phyloP scores from a whole-genome alignment of 805 yeast species.

The Pichia deserticola region DNA sequence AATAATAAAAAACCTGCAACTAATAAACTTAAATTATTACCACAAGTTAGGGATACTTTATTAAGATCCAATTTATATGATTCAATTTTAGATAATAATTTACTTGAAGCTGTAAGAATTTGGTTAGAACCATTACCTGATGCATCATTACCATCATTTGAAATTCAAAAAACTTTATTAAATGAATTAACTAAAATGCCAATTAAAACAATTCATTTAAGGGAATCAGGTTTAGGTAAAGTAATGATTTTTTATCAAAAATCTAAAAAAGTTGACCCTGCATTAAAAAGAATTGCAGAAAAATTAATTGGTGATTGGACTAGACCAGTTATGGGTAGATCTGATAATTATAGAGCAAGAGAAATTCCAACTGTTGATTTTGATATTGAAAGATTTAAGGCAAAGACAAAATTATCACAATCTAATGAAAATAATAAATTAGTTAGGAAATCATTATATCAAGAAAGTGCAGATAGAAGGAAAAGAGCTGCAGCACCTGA shows the following conservation, averaged over 20 bases:
- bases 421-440: conserved; percentile 24
- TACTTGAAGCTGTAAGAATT: conserved; percentile 85
- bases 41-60: conserved; percentile 68
- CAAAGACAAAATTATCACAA: conserved; percentile 30
- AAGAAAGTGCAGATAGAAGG: conserved; percentile 84
- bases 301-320: conserved; percentile 95
- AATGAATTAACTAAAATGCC: conserved; percentile 70
- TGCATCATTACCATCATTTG: conserved; percentile 95
- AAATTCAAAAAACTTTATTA: conserved; percentile 84
- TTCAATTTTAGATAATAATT: conserved; percentile 86
- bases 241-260: conserved; percentile 89
- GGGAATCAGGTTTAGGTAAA: conserved; percentile 92
- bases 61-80: conserved; percentile 83
- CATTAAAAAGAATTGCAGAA: conserved; percentile 82
- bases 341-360: conserved; percentile 89
- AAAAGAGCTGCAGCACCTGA: conserved; percentile 96
- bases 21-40: conserved; percentile 69
- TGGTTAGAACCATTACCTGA: conserved; percentile 99
- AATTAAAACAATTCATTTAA: conserved; percentile 88
- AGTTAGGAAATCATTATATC: conserved; percentile 56
- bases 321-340: conserved; percentile 92
- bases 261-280: conserved; percentile 80
- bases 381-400: conserved; percentile 48
- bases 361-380: conserved; percentile 62
- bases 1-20: conserved; percentile 63